phyloP scores from a whole-genome alignment of 2,329 filamentous ascomycete genomes.

The Aspergillus sp. region DNA sequence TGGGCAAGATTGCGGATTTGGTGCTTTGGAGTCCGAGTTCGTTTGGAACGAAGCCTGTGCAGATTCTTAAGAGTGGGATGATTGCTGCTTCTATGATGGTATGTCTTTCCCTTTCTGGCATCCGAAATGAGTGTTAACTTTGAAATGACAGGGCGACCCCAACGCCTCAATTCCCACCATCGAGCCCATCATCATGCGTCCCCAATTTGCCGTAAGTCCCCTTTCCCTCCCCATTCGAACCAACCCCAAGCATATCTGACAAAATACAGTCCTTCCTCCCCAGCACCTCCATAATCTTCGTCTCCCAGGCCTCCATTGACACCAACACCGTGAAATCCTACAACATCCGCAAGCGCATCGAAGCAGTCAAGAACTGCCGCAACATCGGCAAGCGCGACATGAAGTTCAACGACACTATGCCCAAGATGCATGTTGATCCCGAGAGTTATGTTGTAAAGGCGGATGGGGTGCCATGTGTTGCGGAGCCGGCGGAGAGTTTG shows the following conservation, averaged over 20 bases:
- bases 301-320: conserved; percentile 64
- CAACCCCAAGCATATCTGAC: not conserved
- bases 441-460: conserved; percentile 85
- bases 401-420: conserved; percentile 79
- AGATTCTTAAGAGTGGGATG: conserved; percentile 81
- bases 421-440: conserved; percentile 84
- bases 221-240: not conserved
- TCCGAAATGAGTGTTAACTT: not conserved
- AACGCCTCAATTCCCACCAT: conserved; percentile 83
- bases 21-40: conserved; percentile 78
- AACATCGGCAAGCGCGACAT: conserved; percentile 75
- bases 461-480: conserved; percentile 66
- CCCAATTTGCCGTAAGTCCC: conserved; percentile 65
- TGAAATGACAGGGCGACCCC: conserved; percentile 57
- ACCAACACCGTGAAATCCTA: conserved; percentile 64
- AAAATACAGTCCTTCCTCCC: conserved; percentile 54
- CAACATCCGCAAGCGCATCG: conserved; percentile 68
- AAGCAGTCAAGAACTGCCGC: conserved; percentile 70
- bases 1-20: conserved; percentile 83
- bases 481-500: conserved; percentile 63
- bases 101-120: conserved; percentile 17
- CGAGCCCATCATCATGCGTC: conserved; percentile 73
- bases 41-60: conserved; percentile 78
- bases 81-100: conserved; percentile 81
- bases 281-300: conserved; percentile 69